Base-by-base conservation (phyloP, 768 basidiomycete genomes). In the Lactarius pseudohatsudake region DNA sequence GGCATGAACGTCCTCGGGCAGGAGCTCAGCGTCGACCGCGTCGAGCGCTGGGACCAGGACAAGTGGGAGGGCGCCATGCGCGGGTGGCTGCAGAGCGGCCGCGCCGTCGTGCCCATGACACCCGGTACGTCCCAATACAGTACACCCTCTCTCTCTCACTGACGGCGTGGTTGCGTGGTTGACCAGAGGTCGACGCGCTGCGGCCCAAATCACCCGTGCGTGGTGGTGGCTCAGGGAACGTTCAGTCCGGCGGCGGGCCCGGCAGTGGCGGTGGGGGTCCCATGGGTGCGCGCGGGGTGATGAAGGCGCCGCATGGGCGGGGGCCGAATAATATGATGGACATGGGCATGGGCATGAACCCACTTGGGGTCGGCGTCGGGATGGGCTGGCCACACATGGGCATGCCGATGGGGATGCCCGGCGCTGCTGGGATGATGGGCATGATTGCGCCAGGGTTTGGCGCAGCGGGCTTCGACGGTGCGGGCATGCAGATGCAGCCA, bases 121-220 rank as follows among this genome's bases (percentile, higher is more conserved):
- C 72, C 84, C 40, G 79, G 79, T 78, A 62, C 43, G 77, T 59
- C 32, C 26, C 38, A 55, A 28, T 54, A 10, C 57, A 63, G 66
- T 53, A 68, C 65, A 59, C 50, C 2, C 34, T 6, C 20, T 22
- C n/a, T 10, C n/a, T 9, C 4, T 4, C 53, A 4, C 28, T 30
- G 28, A 22, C 53, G 22, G 38, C 3, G 38, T 15, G 38, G 11
- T 11, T 10, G 6, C 22, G 13, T 26, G 26, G 26, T 11, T 4
- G 3, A 28, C 50, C 71, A 75, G 94, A 96, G 70, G 92, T 96
- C 71, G 92, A 96, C 62, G 82, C 84, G 0, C 80, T 96, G 20
- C 82, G 94, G 20, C 94, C 93, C 0, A 95, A 96, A 75, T 94
- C 92, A 1, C 94, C 94, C 10, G 80, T 87, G 28, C 80, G 86